A percentile compares a stretch with the other conserved stretches of the same genome.
These are phyloP conservation scores for Lolium perenne DNA, from an alignment of 176 grass and related monocot species.

Conservation along the genomic window DNA sequence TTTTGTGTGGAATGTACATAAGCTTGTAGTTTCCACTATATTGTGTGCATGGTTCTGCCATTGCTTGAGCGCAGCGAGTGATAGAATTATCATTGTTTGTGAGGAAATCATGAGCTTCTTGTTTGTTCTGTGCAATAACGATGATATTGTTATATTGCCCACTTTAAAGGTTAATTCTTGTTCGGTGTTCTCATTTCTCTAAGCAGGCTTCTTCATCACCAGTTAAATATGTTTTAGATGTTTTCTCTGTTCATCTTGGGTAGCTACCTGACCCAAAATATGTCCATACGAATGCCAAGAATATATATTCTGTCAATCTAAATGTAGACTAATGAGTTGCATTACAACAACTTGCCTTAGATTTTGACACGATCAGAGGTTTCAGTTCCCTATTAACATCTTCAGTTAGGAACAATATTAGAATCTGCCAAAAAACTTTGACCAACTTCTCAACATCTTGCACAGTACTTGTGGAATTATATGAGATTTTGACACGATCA, in stretches of 20 bases:
- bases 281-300: too few species aligned
- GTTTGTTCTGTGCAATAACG: background rate
- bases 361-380: too few species aligned
- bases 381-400: background rate
- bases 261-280: too few species aligned
- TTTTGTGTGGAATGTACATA: slow-evolving; percentile 2
- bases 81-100: background rate
- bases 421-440: background rate
- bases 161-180: background rate
- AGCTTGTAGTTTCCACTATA: background rate
- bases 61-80: too few species aligned
- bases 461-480: too few species aligned
- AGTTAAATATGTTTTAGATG: background rate
- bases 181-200: background rate
- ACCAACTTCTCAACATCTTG: too few species aligned
- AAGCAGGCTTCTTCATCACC: background rate
- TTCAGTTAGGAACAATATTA: slow-evolving; percentile 1
- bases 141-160: background rate
- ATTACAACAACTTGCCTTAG: too few species aligned
- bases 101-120: background rate
- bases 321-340: too few species aligned
- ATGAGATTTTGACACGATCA: too few species aligned
- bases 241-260: background rate
- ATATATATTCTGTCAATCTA: too few species aligned
- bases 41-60: too few species aligned